Base-by-base conservation (phyloP, 495 filamentous ascomycete species). In the Penicillium ochrochloron region DNA sequence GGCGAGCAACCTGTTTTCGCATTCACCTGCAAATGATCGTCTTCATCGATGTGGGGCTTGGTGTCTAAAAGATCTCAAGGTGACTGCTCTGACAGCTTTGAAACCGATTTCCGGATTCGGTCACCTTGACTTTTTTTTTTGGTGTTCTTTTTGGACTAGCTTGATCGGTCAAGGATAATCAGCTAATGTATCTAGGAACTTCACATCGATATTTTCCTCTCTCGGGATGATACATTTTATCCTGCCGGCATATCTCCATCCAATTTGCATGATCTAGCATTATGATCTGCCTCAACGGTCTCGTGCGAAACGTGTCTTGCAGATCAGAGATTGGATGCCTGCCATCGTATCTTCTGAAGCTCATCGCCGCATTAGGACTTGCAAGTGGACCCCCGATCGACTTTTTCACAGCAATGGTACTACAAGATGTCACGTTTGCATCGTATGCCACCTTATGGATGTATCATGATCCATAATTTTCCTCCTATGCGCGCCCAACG, bases 391-490 rank as follows among this genome's bases (percentile, higher is more conserved):
- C 53, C n/a, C 15, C 12, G n/a, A 37, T 5, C 54, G 23, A 37
- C 27, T 48, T 41, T 8, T 50, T 53, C 14, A 59, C 58, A 39
- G 34, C 44, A 65, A 78, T 75, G 76, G 69, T 61, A 78, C 75
- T 61, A 56, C 67, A 59, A 25, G 52, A 73, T 77, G 76, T 77
- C 63, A 79, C 76, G 72, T 72, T 75, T 64, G 59, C 62, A 65
- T 67, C 60, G 63, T n/a, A 50, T 19, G 61, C 52, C n/a, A 57
- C 54, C 60, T 61, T 31, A 62, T 34, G 33, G 34, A 61, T 53
- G 59, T 60, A 56, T 67, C 68, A 68, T 64, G 55, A 59, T 61
- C 50, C 52, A 59, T 37, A 37, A 17, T 69, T 52, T 52, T 53
- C 57, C 31, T 50, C 59, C 66, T 63, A 67, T 72, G 21, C 25